Conservation (phyloP, 495 filamentous ascomycete species). For the Neurospora sp. region DNA sequence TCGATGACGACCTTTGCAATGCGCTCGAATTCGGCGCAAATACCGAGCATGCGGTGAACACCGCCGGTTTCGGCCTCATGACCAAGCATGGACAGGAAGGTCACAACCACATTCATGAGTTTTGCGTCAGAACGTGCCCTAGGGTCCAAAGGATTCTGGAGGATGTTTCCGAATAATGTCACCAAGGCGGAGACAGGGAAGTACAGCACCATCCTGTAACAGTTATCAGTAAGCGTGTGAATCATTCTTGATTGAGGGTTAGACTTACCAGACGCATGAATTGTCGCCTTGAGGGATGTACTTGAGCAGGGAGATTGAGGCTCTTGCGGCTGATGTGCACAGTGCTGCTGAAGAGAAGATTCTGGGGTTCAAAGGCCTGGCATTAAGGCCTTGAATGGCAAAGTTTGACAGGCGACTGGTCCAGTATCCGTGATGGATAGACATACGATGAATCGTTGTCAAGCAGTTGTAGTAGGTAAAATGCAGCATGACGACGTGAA, state of each 20-base stretch:
- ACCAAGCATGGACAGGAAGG: conserved; percentile 62
- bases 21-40: conserved; percentile 90
- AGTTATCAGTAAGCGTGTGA: conserved; percentile 12
- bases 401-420: conserved; percentile 90
- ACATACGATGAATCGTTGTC: conserved; percentile 97
- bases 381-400: conserved; percentile 86
- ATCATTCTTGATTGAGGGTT: background rate
- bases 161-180: conserved; percentile 91
- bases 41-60: conserved; percentile 82
- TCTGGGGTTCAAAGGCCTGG: conserved; percentile 78
- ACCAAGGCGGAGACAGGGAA: conserved; percentile 94
- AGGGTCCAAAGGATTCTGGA: conserved; percentile 88
- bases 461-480: conserved; percentile 97
- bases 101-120: conserved; percentile 86
- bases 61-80: conserved; percentile 74
- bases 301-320: conserved; percentile 86
- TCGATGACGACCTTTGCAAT: conserved; percentile 90
- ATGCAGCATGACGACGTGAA: conserved; percentile 87
- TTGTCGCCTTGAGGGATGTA: conserved; percentile 95
- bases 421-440: conserved; percentile 97
- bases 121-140: conserved; percentile 80
- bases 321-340: conserved; percentile 83
- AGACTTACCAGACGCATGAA: conserved; percentile 82
- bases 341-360: conserved; percentile 91
- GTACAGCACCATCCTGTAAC: conserved; percentile 79